Evolutionary conservation across 768 basidiomycete genomes (phyloP).

Genomic region (Tulasnella sp.): DNA sequence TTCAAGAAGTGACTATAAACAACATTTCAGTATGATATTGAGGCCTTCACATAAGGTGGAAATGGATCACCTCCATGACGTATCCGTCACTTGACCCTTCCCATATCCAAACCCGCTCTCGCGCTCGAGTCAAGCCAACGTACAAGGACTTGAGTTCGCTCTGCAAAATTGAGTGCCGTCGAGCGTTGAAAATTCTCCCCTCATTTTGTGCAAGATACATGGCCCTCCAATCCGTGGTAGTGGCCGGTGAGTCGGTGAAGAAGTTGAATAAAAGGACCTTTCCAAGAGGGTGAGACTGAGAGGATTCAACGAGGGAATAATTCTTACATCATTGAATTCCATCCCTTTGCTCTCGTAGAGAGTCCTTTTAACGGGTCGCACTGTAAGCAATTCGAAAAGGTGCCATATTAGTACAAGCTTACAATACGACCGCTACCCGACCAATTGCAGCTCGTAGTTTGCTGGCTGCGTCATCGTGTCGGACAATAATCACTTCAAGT

Average conservation of each 20-base stretch:
- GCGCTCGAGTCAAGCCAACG: conserved; percentile 31
- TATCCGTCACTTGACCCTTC: conserved; percentile 4
- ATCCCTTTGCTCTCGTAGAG: conserved; percentile 67
- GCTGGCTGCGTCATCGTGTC: neutral
- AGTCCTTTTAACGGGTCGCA: conserved; percentile 42
- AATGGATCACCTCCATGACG: conserved; percentile 27
- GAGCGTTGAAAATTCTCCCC: neutral
- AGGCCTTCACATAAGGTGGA: neutral
- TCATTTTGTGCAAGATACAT: neutral
- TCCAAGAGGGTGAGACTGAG: neutral
- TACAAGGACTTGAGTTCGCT: conserved; percentile 34
- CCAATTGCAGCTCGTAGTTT: neutral
- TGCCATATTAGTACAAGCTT: too few relatives aligned
- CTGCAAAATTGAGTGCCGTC: conserved; percentile 8
- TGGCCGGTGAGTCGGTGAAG: conserved; percentile 64
- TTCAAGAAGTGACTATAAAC: conserved; percentile 28
- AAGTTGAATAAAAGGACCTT: conserved; percentile 79
- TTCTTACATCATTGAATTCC: conserved; percentile 71
- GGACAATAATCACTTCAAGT: conserved; percentile 20
- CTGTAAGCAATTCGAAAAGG: neutral
- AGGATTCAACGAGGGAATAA: neutral
- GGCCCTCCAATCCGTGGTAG: conserved; percentile 61
- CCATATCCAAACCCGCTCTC: conserved; percentile 32
- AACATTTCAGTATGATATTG: neutral
- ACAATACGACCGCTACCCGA: neutral